Percentiles rank a stretch among this genome's conserved stretches.
Conservation (phyloP, 805 yeast species). For the Hanseniaspora clermontiae region DNA sequence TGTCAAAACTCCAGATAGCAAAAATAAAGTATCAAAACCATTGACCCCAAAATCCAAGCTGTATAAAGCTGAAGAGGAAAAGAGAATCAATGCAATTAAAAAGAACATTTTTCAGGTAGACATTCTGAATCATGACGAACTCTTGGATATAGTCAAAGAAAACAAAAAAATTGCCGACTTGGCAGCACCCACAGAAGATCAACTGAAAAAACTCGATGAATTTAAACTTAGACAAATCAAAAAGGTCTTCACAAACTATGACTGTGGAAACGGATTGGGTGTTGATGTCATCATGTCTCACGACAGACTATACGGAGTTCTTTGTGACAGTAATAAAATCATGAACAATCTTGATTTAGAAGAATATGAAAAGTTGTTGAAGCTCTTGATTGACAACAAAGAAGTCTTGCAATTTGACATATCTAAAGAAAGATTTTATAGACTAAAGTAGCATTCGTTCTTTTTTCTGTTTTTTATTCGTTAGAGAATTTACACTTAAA, state of each 20-base stretch:
- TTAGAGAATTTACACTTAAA: background rate
- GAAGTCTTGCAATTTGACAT: background rate
- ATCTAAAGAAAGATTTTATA: conserved; percentile 6
- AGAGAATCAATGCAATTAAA: background rate
- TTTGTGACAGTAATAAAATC: conserved; percentile 1
- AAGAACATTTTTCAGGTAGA: conserved; percentile 9
- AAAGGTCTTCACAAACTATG: conserved; percentile 7
- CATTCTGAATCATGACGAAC: background rate
- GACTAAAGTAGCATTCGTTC: background rate
- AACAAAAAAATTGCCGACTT: background rate
- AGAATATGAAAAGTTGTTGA: background rate
- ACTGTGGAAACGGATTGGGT: conserved; percentile 8
- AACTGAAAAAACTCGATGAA: background rate
- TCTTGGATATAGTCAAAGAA: background rate
- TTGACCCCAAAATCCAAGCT: background rate
- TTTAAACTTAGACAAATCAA: background rate
- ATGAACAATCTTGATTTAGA: background rate
- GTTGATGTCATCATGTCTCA: conserved; percentile 7
- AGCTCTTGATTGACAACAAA: background rate
- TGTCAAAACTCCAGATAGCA: background rate
- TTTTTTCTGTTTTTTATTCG: background rate
- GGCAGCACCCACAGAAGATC: background rate
- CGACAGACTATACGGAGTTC: conserved; percentile 5
- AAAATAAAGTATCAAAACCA: background rate
- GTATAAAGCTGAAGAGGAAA: background rate